Evolutionary conservation across 306 rosid genomes (phyloP), one percentile per base, ranked within the genome.

Genomic region (Rubus parviflorus): DNA sequence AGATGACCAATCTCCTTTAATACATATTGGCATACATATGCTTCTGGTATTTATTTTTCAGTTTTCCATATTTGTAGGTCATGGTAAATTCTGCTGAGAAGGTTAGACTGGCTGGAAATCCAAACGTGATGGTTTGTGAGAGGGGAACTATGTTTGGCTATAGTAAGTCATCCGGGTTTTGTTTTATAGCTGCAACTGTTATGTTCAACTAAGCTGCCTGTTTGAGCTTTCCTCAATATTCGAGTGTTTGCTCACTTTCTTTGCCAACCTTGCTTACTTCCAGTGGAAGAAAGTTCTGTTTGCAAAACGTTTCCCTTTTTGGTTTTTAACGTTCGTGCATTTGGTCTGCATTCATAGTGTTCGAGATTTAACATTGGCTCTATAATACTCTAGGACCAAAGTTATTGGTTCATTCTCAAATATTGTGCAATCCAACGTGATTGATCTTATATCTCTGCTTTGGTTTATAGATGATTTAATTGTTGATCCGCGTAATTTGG

Each of bases 111-210:
- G 99, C 97, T 58, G 99, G 99, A 78, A 95, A 95, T 86, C 86
- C 93, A 80, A 95, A 92, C 62, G 94, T 95, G 74, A 95, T 95
- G 97, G 99, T 95, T 81, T 95, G 99, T 83, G 97, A 92, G 85
- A 90, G 97, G 85, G 97, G 97, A 83, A 92, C 99, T 54, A 95
- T 90, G 97, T 95, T 95, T 88, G 98, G 99, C 73, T 95, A 95
- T 82, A 95, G 99, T 95, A 90, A 92, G 99, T 88, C 74, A n/a
- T 41, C 78, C 67, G 8, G 40, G 40, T 70, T 63, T 80, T 47
- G 57, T 53, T 42, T 68, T 57, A 46, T 77, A 46, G 72, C 74
- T 75, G 56, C 73, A 41, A 77, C 56, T 38, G 19, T 77, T 79
- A 56, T 75, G 46, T 40, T 67, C 53, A 41, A 57, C 13, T 52